phyloP scores from a whole-genome alignment of 805 yeast genomes.

The Candida coleopterorum region DNA sequence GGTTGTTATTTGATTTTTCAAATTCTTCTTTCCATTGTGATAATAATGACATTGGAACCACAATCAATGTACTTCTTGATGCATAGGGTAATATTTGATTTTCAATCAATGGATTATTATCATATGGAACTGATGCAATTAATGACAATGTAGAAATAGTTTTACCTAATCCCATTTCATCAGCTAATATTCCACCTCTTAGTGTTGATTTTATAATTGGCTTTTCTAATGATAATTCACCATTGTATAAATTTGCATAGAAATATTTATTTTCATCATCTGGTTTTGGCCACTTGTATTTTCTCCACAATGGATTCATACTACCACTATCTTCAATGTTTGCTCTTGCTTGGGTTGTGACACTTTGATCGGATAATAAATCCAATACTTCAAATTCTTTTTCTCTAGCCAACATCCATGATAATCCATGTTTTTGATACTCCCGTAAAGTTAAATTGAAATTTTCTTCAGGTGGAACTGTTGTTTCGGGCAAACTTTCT shows the following conservation, averaged over 20 bases:
- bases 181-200: conserved; percentile 87
- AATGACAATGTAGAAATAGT: conserved; percentile 80
- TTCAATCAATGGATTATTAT: conserved; percentile 22
- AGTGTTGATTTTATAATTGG: conserved; percentile 61
- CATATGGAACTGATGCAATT: conserved; percentile 60
- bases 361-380: conserved; percentile 17
- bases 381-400: conserved; percentile 49
- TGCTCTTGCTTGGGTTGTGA: conserved; percentile 22
- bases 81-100: conserved; percentile 49
- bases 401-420: conserved; percentile 88
- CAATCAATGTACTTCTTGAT: conserved; percentile 63
- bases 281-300: conserved; percentile 64
- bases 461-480: conserved; percentile 41
- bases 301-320: conserved; percentile 84
- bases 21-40: conserved; percentile 90
- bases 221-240: conserved; percentile 64
- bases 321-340: conserved; percentile 41
- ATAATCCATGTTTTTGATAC: conserved; percentile 79
- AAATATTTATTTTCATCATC: conserved; percentile 30
- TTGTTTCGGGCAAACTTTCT: conserved; percentile 58
- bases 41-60: conserved; percentile 88
- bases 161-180: conserved; percentile 96
- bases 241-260: conserved; percentile 75
- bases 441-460: conserved; percentile 60
- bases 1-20: conserved; percentile 46